Evolutionary conservation across 306 rosid genomes (phyloP), one percentile per base, ranked within the genome.

Genomic region (Sicyos baderoa): DNA sequence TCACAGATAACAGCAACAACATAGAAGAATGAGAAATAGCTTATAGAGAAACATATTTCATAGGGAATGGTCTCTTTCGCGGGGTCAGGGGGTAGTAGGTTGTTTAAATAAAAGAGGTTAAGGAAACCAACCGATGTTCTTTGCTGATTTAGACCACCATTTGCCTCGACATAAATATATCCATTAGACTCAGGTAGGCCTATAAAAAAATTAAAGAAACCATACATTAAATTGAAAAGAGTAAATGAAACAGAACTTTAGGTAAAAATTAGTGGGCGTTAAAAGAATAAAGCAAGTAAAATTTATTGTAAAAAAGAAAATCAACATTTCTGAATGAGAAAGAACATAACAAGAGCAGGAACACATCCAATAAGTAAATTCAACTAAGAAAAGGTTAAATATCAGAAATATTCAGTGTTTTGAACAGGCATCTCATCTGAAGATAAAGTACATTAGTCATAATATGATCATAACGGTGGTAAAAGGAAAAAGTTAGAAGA

Each of bases 81-180:
- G 32, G 61, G 50, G 50, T 35, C 32, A n/a, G n/a, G 9, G 21
- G 57, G 37, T 59, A 59, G 60, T 45, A 21, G 73, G 45, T 37
- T 32, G 5, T 64, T 19, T 62, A 77, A 79, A 54, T 52, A n/a
- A 47, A 23, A 32, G 13, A 76, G n/a, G 50, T 11, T 56, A 29
- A 70, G 71, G 74, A 45, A 49, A 84, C 93, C 81, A 64, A 93
- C 98, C 35, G 99, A 93, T 76, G 97, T 88, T 79, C 99, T 81
- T 75, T 93, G 99, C 82, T 93, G 99, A 81, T 93, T 90, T 76
- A 93, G 76, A 66, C 99, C 99, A 69, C 99, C 99, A 74, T 93
- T 93, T 61, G 99, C 99, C 83, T 93, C 99, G 52, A 93, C 79
- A 74, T 88, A 86, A 72, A 93, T 89, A 86, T 81, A 93, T 66